Conservation (phyloP, 805 yeast genomes). For the Debaryomyces hansenii region DNA sequence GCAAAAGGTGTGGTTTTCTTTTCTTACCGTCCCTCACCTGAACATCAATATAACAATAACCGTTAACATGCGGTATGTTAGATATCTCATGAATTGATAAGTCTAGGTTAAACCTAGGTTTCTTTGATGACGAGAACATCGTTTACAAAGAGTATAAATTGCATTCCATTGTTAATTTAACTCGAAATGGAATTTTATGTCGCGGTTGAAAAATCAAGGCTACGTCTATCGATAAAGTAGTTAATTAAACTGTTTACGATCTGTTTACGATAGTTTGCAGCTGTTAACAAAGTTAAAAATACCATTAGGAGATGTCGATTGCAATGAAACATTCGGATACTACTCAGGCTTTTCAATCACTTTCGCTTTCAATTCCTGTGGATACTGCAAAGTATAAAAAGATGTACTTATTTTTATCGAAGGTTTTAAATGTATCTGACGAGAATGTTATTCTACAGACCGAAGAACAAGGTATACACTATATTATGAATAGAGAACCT, state of each 20-base stretch:
- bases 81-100: slow-evolving; percentile 66
- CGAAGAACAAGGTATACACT: not conserved
- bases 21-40: slow-evolving; percentile 50
- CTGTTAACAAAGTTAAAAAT: no score
- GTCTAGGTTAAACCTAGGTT: slow-evolving; percentile 63
- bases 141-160: not conserved
- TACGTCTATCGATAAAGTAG: no score
- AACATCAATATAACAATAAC: slow-evolving; percentile 67
- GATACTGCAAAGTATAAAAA: slow-evolving; percentile 27
- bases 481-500: not conserved
- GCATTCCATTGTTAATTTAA: not conserved
- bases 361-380: slow-evolving; percentile 25
- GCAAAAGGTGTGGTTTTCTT: not conserved
- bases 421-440: slow-evolving; percentile 21
- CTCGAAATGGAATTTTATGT: not conserved
- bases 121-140: slow-evolving; percentile 20
- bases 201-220: not conserved
- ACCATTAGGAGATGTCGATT: no score
- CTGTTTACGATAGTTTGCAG: no score
- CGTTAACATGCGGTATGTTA: slow-evolving; percentile 82
- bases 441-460: slow-evolving; percentile 6
- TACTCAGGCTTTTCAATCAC: slow-evolving; percentile 16
- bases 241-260: no score
- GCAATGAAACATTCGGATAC: not conserved
- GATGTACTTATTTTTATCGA: slow-evolving; percentile 23